Base-by-base conservation (phyloP, 208 protist genomes). In the Leishmania braziliensis region DNA sequence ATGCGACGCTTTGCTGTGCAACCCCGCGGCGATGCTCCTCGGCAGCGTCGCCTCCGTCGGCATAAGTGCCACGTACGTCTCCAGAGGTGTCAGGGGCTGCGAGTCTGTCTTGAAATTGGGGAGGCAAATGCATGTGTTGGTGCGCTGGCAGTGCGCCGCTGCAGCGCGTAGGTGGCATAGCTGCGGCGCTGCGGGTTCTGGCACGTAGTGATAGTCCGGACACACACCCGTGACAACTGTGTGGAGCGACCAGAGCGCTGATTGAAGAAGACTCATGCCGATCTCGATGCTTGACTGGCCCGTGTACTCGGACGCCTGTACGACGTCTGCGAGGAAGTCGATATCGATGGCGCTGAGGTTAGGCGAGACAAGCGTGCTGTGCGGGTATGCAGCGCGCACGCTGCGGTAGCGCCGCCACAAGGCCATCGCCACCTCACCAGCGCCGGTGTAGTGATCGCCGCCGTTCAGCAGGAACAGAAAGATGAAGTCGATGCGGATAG, bases 391-490 rank as follows among this genome's bases (percentile, higher is more conserved):
- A 26, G 91, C 86, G 20, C 94, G 91, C 70, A 96, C 88, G 5
- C 83, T 88, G 75, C 90, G 90, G 83, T 97, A 97, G 63, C 92
- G 92, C 46, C 75, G 81, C 92, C 94, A 97, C 70, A 97, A 80
- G 26, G 79, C 56, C 86, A 92, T 84, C 5, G 94, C 94, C 69
- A 97, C 90, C 74, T 97, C 94, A 0, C 94, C 94, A 12, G 88
- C 91, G 8, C 94, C 94, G 68, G 84, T 84, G 88, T 97, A 97
- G 78, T 96, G 91, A 79, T 97, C 94, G 46, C 94, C 94, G 53
- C 94, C 94, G 83, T 97, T 97, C 69, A 97, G 88, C 18, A 96
- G 84, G 84, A 97, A 97, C 1, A 97, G 84, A 72, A 94, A 97
- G 9, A 93, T 89, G 75, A 97, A 95, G 79, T 97, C 94, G 43